Base-by-base conservation (phyloP, 805 yeast genomes). In the Naumovozyma baii region DNA sequence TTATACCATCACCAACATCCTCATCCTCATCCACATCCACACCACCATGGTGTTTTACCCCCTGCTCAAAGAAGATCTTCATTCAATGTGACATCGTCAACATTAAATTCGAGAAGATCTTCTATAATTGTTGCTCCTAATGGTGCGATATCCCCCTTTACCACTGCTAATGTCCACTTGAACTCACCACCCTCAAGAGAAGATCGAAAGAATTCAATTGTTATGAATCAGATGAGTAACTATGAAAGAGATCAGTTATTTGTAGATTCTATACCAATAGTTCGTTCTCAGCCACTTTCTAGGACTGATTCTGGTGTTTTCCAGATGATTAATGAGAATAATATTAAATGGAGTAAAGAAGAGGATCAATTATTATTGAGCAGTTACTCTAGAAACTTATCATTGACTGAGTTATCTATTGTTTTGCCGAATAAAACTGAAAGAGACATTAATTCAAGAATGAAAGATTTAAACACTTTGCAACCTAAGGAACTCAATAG, bases 371-470 rank as follows among this genome's bases (percentile, higher is more conserved):
- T 76, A 25, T 57, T 85, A 30, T 51, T 75, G 34, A 70, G 71
- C 36, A 67, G 72, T 44, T 65, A 82, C 39, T 62, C 74, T 10
- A 64, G 78, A 47, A 82, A 80, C 40, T 63, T 86, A 31, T 72
- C 81, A 29, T 69, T 82, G 50, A 81, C 79, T 16, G 95, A 86
- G 59, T 64, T 86, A 30, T 71, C 80, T 14, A 79, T 85, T 28
- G 61, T 86, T 35, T 64, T 86, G 31, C 87, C 88, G 8, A 72
- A 71, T 43, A 73, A 85, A 47, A 70, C 92, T 0, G 88, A 82
- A 54, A 68, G 68, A 15, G 92, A 84, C 47, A 85, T 86, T 33
- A 69, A 73, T 68, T 61, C 72, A 33, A 68, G 92, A 44, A 29
- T 29, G 31, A 29, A 29, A 13, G 13, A 29, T 12, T 29, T 29